Base-by-base conservation (phyloP, 768 basidiomycete species). In the Sporobolomyces phaffii region DNA sequence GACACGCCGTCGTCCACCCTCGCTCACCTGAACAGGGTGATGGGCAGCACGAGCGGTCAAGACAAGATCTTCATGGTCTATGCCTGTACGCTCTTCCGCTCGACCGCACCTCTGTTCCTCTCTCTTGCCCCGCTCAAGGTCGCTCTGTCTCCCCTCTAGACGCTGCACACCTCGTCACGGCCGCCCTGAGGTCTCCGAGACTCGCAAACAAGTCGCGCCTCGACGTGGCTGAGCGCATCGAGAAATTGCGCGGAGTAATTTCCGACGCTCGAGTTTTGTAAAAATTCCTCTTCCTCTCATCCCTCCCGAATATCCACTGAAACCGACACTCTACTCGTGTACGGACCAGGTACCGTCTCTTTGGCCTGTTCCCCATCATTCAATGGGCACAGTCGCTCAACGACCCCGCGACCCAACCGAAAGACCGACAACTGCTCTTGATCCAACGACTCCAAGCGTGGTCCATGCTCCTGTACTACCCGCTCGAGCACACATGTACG, bases 391-490 rank as follows among this genome's bases (percentile, higher is more conserved):
- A 67, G 54, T 68, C 68, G 29, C 64, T 74, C 31, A 68, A 74
- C 57, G 59, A 63, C 50, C 62, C 64, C 18, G 63, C 69, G 26
- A 33, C 62, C 8, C 62, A 67, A 22, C 58, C 70, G 22, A 56
- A 70, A 52, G 70, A 72, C 64, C 50, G 44, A 52, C 60, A 59
- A 48, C 18, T 68, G 17, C 38, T 51, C 41, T 20, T 48, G 60
- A 62, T 78, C n/a, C 65, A 77, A 58, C 65, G 65, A 40, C 40
- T 74, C 2, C 76, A 77, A 56, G 73, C 71, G 0, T 70, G 69
- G 62, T 72, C 73, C 17, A 78, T 78, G 76, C 58, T 78, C 14
- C 61, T 69, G 20, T 78, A 76, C 69, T 78, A 77, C 50, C 75
- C 76, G 5, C 64, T 77, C 51, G 77, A 78, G 70, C 74, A 76